phyloP scores from a whole-genome alignment of 805 yeast species.

The Barnettozyma salicaria region DNA sequence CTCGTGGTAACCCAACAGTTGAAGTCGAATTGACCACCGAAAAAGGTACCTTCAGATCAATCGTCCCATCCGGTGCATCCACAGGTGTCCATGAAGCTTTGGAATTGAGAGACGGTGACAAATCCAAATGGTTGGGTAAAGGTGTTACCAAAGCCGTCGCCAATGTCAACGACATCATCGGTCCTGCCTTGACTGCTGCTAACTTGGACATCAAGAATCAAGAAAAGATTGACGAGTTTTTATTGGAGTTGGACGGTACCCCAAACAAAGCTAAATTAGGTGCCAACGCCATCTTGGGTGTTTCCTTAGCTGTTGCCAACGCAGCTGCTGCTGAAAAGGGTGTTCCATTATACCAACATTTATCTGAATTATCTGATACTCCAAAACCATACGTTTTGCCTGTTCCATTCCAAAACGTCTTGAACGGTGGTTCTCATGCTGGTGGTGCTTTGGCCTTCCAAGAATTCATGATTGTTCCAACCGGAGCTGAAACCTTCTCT shows the following conservation, averaged over 20 bases:
- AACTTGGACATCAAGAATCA: slow-evolving; percentile 83
- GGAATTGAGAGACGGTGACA: slow-evolving; percentile 97
- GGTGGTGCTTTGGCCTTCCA: slow-evolving; percentile 99
- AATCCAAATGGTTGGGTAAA: slow-evolving; percentile 96
- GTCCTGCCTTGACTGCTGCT: slow-evolving; percentile 84
- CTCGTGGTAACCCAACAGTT: slow-evolving; percentile 99
- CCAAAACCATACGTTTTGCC: slow-evolving; percentile 87
- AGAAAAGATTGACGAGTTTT: slow-evolving; percentile 79
- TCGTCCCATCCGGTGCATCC: slow-evolving; percentile 99
- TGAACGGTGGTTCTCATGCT: slow-evolving; percentile 99
- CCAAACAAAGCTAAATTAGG: slow-evolving; percentile 96
- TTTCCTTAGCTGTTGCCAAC: slow-evolving; percentile 92
- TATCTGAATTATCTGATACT: slow-evolving; percentile 70
- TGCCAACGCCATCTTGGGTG: slow-evolving; percentile 98
- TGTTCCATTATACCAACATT: slow-evolving; percentile 89
- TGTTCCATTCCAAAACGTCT: slow-evolving; percentile 98
- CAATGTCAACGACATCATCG: slow-evolving; percentile 91
- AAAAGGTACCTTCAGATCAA: slow-evolving; percentile 91
- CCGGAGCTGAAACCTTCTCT: slow-evolving; percentile 81
- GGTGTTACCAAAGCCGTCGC: slow-evolving; percentile 97
- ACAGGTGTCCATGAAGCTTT: slow-evolving; percentile 98
- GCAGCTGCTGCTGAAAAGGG: slow-evolving; percentile 97
- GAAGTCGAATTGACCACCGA: slow-evolving; percentile 95
- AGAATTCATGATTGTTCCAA: slow-evolving; percentile 99
- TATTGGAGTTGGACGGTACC: slow-evolving; percentile 87